These are phyloP conservation scores for Phalaenopsis equestris DNA, from an alignment of 106 monocot species.

Conservation along the genomic window DNA sequence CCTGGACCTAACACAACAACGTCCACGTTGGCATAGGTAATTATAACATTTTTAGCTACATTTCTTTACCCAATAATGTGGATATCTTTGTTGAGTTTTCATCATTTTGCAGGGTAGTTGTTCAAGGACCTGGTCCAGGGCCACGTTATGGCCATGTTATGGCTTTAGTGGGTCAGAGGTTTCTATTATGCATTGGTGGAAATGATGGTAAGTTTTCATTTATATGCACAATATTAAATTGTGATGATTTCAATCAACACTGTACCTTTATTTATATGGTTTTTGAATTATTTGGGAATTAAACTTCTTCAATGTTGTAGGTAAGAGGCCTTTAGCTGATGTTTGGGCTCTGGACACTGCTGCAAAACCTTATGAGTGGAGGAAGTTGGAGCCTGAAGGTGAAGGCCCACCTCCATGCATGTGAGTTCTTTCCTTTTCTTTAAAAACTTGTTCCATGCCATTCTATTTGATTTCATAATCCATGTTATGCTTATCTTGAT, in stretches of 20 bases:
- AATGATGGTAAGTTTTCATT: slow-evolving; percentile 70
- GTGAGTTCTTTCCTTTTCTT: slow-evolving; percentile 38
- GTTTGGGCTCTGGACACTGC: slow-evolving; percentile 99
- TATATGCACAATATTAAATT: slow-evolving; percentile 2
- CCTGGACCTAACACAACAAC: slow-evolving; percentile 86
- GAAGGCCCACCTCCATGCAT: slow-evolving; percentile 99
- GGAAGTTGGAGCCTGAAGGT: slow-evolving; percentile 98
- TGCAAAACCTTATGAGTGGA: slow-evolving; percentile 97
- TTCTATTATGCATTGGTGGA: slow-evolving; percentile 92
- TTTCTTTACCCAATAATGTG: neutral
- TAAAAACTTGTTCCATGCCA: neutral
- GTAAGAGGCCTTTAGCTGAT: slow-evolving; percentile 94
- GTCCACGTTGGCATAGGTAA: slow-evolving; percentile 97
- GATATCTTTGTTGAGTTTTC: neutral
- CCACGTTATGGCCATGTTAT: slow-evolving; percentile 99
- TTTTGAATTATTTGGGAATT: neutral
- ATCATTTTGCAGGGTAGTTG: slow-evolving; percentile 66
- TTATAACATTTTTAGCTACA: neutral
- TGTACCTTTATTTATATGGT: neutral
- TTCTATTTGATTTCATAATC: neutral
- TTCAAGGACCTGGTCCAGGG: slow-evolving; percentile 97
- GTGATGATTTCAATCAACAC: neutral
- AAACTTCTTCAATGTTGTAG: slow-evolving; percentile 23
- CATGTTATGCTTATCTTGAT: neutral
- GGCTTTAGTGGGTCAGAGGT: slow-evolving; percentile 97